Evolutionary conservation across 495 filamentous ascomycete genomes (phyloP), one percentile per base, ranked within the genome.

Genomic region (Beverwykella pulmonaria): DNA sequence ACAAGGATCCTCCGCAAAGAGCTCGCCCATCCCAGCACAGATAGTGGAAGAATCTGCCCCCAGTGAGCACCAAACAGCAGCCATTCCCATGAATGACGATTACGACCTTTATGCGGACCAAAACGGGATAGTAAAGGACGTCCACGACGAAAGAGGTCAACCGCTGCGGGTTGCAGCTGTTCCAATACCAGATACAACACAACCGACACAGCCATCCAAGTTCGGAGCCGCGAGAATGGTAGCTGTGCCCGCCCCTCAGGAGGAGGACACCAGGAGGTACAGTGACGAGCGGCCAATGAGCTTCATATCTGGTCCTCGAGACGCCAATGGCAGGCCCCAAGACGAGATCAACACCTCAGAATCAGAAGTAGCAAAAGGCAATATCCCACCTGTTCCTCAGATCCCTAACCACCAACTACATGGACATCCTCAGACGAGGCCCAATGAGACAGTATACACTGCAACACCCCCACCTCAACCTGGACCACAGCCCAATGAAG

Each of bases 81-180:
- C 55, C 15, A 10, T 23, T 36, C 14, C 22, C 25, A 34, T 23
- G 26, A 39, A 62, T 25, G 61, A 65, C 52, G 65, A 61, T 1
- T 71, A 52, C 41, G 69, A 71, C 47, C 69, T 71, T 20, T 71
- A 71, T 49, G 69, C 69, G 32, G 69, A 71, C 34, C 65, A 68
- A 19, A 71, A 71, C 44, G 69, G 69, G 39, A 59, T 71, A 20
- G 69, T 71, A 6, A 68, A 65, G 44, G 69, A 58, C 44, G 34
- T 67, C 10, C 59, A 61, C 14, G 63, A 68, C 39, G 65, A 71
- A 50, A 48, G 27, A 27, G 68, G 68, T 10, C 52, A 71, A 52
- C 63, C 68, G 2, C 36, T 71, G 47, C 44, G 64, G 14, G 62
- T 70, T 6, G 34, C 47, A 44, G 39, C 50, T 41, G 36, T 17